These are phyloP conservation scores for Pseudofabraea citricarpa DNA, from an alignment of 2,329 filamentous ascomycete species.

Conservation along the genomic window DNA sequence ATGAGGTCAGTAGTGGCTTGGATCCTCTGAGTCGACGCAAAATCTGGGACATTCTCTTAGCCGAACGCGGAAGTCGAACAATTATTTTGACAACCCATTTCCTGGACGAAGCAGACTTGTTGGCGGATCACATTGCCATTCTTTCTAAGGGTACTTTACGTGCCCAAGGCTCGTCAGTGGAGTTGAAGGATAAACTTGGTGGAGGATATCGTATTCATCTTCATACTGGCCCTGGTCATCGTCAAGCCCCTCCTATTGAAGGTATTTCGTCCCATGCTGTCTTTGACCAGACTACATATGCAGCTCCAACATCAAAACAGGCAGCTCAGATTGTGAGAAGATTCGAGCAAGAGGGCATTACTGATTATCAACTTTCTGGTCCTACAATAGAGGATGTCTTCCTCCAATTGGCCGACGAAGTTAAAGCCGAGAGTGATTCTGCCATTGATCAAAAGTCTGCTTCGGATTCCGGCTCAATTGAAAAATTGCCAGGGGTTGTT, in stretches of 20 bases:
- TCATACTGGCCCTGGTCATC: slow-evolving; percentile 50
- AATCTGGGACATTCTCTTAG: slow-evolving; percentile 89
- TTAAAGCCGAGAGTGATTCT: slow-evolving; percentile 45
- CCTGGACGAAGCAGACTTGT: slow-evolving; percentile 84
- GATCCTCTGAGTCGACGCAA: slow-evolving; percentile 83
- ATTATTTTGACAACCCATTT: slow-evolving; percentile 91
- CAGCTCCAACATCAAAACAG: slow-evolving; percentile 62
- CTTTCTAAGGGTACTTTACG: slow-evolving; percentile 79
- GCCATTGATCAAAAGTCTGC: slow-evolving; percentile 8
- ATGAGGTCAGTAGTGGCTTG: slow-evolving; percentile 85
- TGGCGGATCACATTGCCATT: slow-evolving; percentile 85
- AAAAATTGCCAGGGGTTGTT: slow-evolving; percentile 22
- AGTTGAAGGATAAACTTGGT: slow-evolving; percentile 76
- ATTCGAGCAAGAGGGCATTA: slow-evolving; percentile 62
- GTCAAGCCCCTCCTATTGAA: slow-evolving; percentile 43
- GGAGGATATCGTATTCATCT: slow-evolving; percentile 82
- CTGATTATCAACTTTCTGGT: slow-evolving; percentile 79
- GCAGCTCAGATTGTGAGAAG: slow-evolving; percentile 67
- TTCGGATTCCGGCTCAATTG: slow-evolving; percentile 8
- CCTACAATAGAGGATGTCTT: slow-evolving; percentile 94
- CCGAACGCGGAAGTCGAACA: slow-evolving; percentile 75
- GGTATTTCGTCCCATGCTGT: slow-evolving; percentile 53
- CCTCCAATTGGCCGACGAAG: slow-evolving; percentile 77
- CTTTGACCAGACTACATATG: slow-evolving; percentile 70
- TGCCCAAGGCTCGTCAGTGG: slow-evolving; percentile 78